These are phyloP conservation scores for Hibiscus tridactylites DNA, from an alignment of 345 rosid genomes.

Conservation along the genomic window DNA sequence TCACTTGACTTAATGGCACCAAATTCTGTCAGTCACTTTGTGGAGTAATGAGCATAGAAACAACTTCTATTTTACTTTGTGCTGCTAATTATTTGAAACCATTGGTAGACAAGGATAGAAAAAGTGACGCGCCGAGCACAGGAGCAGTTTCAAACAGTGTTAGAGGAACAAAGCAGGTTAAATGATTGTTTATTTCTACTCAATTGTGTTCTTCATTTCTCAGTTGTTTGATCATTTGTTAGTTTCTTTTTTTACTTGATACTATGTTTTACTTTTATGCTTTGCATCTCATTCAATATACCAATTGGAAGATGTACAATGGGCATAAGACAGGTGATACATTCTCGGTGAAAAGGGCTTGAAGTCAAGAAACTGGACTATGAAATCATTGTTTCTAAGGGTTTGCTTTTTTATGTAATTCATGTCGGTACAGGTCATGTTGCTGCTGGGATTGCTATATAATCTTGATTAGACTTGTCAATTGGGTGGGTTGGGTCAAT, in stretches of 20 bases:
- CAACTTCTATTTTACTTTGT: neutral
- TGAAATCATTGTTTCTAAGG: neutral
- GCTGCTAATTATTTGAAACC: slow-evolving; percentile 10
- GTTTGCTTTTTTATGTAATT: neutral
- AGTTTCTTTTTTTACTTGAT: neutral
- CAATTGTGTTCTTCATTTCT: neutral
- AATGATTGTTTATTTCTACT: slow-evolving; percentile 10
- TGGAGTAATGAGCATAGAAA: neutral
- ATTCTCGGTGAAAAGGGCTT: neutral
- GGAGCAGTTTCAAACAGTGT: slow-evolving; percentile 86
- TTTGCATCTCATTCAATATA: neutral
- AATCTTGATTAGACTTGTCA: neutral
- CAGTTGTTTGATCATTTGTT: neutral
- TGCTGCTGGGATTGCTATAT: neutral
- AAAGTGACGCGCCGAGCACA: slow-evolving; percentile 94
- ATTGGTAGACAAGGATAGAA: slow-evolving; percentile 73
- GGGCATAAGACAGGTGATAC: neutral
- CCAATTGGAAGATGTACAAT: neutral
- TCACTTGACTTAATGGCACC: neutral
- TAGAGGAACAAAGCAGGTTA: slow-evolving; percentile 95
- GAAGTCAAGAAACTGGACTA: neutral
- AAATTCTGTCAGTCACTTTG: slow-evolving; percentile 1
- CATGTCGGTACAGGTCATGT: neutral
- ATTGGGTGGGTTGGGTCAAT: neutral
- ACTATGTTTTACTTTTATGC: neutral